Base-by-base conservation (phyloP, 2,329 filamentous ascomycete species). In the Cladophialophora carrionii region DNA sequence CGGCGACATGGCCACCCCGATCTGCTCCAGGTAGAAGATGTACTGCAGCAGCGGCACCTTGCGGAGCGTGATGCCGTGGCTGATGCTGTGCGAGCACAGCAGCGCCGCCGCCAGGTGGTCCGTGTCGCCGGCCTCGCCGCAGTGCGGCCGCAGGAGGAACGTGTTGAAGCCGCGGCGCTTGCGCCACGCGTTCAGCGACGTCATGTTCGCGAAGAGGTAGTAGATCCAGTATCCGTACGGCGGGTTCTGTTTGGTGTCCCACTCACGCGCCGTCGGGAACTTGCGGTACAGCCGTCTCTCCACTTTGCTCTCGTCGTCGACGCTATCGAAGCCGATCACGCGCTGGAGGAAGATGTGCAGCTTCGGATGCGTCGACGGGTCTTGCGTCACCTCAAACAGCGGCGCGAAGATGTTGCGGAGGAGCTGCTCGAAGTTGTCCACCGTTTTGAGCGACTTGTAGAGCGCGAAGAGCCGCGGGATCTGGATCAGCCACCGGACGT, bases 221-320 rank as follows among this genome's bases (percentile, higher is more conserved):
- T 99, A 99, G 74, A 98, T 90, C 95, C 95, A 99, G 79, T 99
- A 99, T 76, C 90, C 97, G 80, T 99, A 99, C 0, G 95, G 95
- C 14, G 95, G 95, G 74, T 99, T 99, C 77, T 98, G 93, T 73
- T 90, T 92, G 0, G 92, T 92, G 69, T 88, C 86, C 95, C 95
- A 99, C 61, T 88, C 87, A 67, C 88, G 90, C 4, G 95, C 94
- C 24, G 95, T 88, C 0, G 95, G 95, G 71, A 96, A 99, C 76
- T 99, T 99, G 74, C 89, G 90, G 80, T 92, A 96, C n/a, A 98
- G 84, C 22, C 95, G 89, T 31, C 94, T 88, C 78, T 99, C 95
- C 2, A 92, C 85, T 79, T 99, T 99, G 82, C 93, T 97, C 80
- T 99, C 95, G 72, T 99, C 95, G 74, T 99, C 95, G 54, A 99